Percentiles rank a stretch among this genome's conserved stretches.
These are phyloP conservation scores for Avena sativa DNA, from an alignment of 176 grass and related monocot species.

Conservation along the genomic window DNA sequence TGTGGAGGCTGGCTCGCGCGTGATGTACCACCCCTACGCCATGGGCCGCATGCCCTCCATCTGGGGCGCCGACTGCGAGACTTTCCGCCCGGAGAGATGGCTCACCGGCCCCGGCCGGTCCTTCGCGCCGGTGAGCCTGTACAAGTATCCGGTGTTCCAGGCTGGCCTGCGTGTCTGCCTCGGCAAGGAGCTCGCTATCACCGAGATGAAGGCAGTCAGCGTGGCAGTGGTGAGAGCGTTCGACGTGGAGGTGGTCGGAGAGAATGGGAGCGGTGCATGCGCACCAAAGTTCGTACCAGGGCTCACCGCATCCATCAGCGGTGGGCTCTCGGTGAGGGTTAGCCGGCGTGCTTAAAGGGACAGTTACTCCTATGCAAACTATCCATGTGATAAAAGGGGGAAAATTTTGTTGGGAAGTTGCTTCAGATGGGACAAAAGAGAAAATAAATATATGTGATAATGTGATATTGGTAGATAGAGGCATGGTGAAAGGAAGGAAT, in stretches of 20 bases:
- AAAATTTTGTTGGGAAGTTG: neutral
- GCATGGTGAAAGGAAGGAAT: no score
- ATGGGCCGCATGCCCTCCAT: constrained; percentile 78
- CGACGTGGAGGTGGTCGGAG: constrained; percentile 57
- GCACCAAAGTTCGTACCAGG: constrained; percentile 61
- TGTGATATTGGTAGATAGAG: no score
- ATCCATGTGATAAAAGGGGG: neutral
- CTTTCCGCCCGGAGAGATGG: constrained; percentile 63
- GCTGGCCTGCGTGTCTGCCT: constrained; percentile 72
- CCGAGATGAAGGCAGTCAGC: constrained; percentile 69
- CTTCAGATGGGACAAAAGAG: neutral
- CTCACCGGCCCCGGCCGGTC: constrained; percentile 44
- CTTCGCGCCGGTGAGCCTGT: constrained; percentile 58
- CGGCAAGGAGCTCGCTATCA: constrained; percentile 75
- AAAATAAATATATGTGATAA: no score
- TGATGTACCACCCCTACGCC: constrained; percentile 81
- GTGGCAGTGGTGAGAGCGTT: constrained; percentile 59
- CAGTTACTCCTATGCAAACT: neutral
- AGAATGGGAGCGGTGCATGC: neutral
- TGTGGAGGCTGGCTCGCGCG: constrained; percentile 47
- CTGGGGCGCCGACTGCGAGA: constrained; percentile 61
- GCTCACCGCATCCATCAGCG: constrained; percentile 68
- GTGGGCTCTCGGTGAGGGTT: constrained; percentile 65
- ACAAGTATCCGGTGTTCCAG: constrained; percentile 77
- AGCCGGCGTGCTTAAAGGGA: constrained; percentile 25